Conservation (phyloP, 2,329 filamentous ascomycete genomes). For the Aureobasidium lini region DNA sequence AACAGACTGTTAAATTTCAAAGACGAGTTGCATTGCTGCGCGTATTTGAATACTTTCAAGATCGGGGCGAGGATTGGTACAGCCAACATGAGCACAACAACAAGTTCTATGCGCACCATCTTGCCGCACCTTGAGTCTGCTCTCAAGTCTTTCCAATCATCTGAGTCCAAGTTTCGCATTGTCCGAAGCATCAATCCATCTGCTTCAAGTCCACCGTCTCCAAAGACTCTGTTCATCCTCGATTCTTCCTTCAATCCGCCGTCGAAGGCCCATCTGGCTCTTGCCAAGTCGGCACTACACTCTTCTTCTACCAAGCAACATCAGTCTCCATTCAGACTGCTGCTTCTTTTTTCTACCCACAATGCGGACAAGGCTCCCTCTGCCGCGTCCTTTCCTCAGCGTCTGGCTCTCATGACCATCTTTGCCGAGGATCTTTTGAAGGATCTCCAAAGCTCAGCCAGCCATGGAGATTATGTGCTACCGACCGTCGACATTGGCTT, state of each 20-base stretch:
- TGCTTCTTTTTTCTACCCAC: conserved; percentile 55
- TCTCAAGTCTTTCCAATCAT: conserved; percentile 37
- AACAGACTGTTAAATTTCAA: no score
- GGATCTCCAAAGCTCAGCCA: conserved; percentile 11
- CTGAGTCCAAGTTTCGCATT: conserved; percentile 28
- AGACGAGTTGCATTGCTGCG: no score
- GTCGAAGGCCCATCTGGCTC: conserved; percentile 49
- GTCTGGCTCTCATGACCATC: conserved; percentile 63
- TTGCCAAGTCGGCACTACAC: conserved; percentile 47
- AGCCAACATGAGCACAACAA: not conserved
- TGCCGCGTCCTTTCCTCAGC: conserved; percentile 59
- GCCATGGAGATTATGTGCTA: conserved; percentile 24
- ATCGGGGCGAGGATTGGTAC: no score
- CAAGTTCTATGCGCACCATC: conserved; percentile 22
- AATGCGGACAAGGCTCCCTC: conserved; percentile 61
- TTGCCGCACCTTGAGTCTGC: conserved; percentile 33
- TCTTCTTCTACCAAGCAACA: conserved; percentile 27
- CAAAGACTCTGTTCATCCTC: conserved; percentile 50
- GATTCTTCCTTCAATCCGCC: conserved; percentile 63
- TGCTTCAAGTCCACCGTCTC: conserved; percentile 18
- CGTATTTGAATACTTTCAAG: no score
- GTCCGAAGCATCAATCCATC: conserved; percentile 27
- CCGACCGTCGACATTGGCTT: conserved; percentile 57
- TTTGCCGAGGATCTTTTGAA: conserved; percentile 52
- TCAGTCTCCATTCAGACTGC: conserved; percentile 37